These are phyloP conservation scores for Venturia pyrina DNA, from an alignment of 2,329 filamentous ascomycete genomes.

Conservation along the genomic window DNA sequence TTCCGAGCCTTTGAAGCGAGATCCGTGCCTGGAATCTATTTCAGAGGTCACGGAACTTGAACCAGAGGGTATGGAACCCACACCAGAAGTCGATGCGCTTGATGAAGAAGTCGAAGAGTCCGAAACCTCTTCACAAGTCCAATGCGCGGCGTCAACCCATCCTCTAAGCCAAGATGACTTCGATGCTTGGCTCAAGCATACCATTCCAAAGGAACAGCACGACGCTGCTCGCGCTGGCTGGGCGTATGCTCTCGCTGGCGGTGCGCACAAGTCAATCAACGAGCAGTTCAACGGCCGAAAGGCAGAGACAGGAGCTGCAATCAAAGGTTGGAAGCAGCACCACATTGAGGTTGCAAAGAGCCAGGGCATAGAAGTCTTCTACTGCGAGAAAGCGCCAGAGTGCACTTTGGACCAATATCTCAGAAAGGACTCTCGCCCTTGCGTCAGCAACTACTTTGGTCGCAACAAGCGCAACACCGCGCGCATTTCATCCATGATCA, in stretches of 20 bases:
- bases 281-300: neutral
- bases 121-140: neutral
- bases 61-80: neutral
- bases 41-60: neutral
- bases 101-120: neutral
- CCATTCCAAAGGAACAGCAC: neutral
- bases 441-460: conserved; percentile 10
- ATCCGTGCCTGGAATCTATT: neutral
- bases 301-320: neutral
- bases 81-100: neutral
- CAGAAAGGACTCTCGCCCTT: conserved; percentile 5
- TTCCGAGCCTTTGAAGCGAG: neutral
- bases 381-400: neutral
- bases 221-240: neutral
- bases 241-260: neutral
- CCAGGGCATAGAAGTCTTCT: neutral
- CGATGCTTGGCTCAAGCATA: neutral
- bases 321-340: neutral
- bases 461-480: conserved; percentile 9
- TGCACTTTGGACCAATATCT: neutral
- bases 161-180: neutral
- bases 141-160: neutral
- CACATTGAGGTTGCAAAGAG: neutral
- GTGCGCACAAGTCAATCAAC: neutral
- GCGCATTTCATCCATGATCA: neutral